phyloP scores from a whole-genome alignment of 495 filamentous ascomycete species.

The Talaromyces liani region DNA sequence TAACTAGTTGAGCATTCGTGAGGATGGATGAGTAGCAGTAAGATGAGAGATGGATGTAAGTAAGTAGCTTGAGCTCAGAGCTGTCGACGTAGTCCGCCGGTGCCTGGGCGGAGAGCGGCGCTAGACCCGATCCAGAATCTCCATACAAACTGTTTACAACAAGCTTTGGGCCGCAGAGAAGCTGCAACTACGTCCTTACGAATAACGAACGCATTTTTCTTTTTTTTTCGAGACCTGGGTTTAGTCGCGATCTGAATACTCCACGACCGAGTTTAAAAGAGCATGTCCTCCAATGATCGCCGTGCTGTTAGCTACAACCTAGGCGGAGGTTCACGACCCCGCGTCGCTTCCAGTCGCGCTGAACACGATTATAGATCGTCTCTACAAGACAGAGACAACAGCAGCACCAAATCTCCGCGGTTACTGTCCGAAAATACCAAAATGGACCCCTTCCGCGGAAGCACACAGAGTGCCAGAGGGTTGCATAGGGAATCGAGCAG shows the following conservation, averaged over 20 bases:
- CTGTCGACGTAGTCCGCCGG: slow-evolving; percentile 10
- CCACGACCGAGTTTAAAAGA: background rate
- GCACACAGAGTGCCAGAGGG: slow-evolving; percentile 28
- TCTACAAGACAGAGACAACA: slow-evolving; percentile 21
- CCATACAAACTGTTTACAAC: background rate
- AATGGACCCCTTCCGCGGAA: slow-evolving; percentile 29
- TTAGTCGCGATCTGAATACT: background rate
- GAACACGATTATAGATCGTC: slow-evolving; percentile 14
- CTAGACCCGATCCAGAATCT: slow-evolving; percentile 9
- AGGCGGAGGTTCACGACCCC: slow-evolving; percentile 39
- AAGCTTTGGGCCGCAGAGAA: background rate
- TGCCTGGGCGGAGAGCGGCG: slow-evolving; percentile 10
- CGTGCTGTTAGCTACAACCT: slow-evolving; percentile 26
- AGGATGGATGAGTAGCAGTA: background rate
- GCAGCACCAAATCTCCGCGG: slow-evolving; percentile 1
- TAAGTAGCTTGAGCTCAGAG: slow-evolving; percentile 6
- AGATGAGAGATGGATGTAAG: background rate
- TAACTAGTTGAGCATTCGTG: background rate
- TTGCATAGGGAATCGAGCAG: slow-evolving; percentile 25
- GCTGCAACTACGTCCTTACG: background rate
- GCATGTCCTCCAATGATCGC: slow-evolving; percentile 41
- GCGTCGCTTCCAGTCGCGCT: slow-evolving; percentile 38
- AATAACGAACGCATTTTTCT: background rate
- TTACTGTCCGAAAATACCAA: slow-evolving; percentile 13
- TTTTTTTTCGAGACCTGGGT: background rate